phyloP scores from a whole-genome alignment of 345 rosid genomes.

The Syzygium jambos region DNA sequence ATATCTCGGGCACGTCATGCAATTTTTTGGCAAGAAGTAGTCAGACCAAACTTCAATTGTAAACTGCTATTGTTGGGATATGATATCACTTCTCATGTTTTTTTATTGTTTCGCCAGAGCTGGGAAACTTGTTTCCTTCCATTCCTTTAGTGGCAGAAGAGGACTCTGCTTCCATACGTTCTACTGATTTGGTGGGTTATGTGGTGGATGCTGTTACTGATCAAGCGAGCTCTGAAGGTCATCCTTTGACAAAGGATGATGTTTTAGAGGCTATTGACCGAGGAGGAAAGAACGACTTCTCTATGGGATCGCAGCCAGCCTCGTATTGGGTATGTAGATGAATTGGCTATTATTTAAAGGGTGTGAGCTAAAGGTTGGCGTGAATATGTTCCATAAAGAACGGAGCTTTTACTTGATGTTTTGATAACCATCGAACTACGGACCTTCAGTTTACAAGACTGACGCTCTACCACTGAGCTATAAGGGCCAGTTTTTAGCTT shows the following conservation, averaged over 20 bases:
- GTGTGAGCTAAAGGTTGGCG: not conserved
- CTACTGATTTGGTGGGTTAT: constrained; percentile 56
- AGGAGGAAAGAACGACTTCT: constrained; percentile 55
- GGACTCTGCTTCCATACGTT: constrained; percentile 62
- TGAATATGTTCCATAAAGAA: not conserved
- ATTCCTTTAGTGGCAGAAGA: constrained; percentile 95
- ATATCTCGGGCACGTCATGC: not conserved
- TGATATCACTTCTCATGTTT: not conserved
- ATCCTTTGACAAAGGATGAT: constrained; percentile 42
- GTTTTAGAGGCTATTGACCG: constrained; percentile 80
- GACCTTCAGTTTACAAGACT: constrained; percentile 70
- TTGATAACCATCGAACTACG: constrained; percentile 62
- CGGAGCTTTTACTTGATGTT: too few relatives aligned
- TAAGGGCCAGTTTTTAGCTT: constrained; percentile 9
- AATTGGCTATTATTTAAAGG: not conserved
- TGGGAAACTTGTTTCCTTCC: constrained; percentile 62
- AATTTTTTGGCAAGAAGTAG: not conserved
- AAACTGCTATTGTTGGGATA: not conserved
- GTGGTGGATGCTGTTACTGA: constrained; percentile 50
- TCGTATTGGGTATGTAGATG: constrained; percentile 62
- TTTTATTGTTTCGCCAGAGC: constrained; percentile 37
- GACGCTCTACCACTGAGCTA: constrained; percentile 70
- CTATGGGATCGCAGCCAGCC: constrained; percentile 59
- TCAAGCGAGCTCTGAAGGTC: constrained; percentile 26
- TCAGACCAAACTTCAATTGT: not conserved